Conservation (phyloP, 257 asterid genomes). For the Solanum bukasovii region DNA sequence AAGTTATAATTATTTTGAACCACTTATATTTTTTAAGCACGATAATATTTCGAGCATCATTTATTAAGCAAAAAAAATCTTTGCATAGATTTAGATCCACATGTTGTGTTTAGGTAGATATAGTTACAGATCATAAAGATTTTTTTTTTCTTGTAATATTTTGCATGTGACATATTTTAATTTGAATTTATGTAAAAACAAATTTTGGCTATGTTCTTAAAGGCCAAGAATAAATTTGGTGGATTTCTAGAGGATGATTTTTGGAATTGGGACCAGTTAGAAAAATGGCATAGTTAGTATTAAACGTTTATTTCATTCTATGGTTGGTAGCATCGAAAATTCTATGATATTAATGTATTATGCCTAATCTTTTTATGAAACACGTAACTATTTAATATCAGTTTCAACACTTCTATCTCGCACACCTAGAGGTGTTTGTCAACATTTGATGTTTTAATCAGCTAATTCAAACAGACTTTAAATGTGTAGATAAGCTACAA, state of each 20-base stretch:
- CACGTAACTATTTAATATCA: neutral
- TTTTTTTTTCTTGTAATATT: neutral
- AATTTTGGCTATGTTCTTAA: neutral
- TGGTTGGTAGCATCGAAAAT: fast-evolving
- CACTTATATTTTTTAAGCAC: no score
- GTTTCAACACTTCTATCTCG: neutral
- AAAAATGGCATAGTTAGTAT: no score
- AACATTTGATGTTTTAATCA: neutral
- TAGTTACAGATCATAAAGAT: neutral
- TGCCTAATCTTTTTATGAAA: no score
- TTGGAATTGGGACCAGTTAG: neutral
- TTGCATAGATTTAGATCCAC: no score
- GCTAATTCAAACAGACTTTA: neutral
- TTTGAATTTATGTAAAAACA: neutral
- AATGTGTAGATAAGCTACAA: neutral
- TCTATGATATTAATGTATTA: no score
- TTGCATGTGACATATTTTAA: neutral
- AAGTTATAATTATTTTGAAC: no score
- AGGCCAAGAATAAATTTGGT: neutral
- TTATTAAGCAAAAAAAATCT: no score
- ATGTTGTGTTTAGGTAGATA: neutral
- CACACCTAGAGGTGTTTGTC: no score
- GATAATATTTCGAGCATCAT: no score
- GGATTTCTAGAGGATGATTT: neutral
- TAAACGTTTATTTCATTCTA: no score